A percentile compares a stretch with the other conserved stretches of the same genome.
These are phyloP conservation scores for Mortierella sp. DNA, from an alignment of 371 early-diverging fungal species.

Conservation along the genomic window DNA sequence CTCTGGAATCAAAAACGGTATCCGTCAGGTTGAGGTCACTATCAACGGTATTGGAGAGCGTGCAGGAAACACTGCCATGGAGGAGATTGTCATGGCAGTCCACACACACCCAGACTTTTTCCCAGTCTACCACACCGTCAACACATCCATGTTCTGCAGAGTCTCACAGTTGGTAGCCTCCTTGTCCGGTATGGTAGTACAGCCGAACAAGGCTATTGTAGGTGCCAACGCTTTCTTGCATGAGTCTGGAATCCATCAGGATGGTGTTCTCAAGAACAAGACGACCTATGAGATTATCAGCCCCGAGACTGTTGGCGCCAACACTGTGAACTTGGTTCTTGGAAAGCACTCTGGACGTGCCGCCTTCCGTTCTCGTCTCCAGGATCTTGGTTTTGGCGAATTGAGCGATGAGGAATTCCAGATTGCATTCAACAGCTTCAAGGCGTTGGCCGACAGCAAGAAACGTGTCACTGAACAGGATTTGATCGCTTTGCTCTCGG, in stretches of 20 bases:
- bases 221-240: constrained; percentile 98
- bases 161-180: constrained; percentile 91
- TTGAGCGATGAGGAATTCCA: constrained; percentile 78
- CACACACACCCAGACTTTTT: constrained; percentile 88
- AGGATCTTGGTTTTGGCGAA: constrained; percentile 82
- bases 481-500: constrained; percentile 86
- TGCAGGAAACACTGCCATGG: constrained; percentile 97
- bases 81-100: constrained; percentile 95
- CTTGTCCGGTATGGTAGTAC: constrained; percentile 93
- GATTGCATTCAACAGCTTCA: constrained; percentile 87
- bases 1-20: constrained; percentile 90
- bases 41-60: constrained; percentile 98
- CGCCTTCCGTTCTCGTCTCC: constrained; percentile 88
- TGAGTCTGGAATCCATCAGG: constrained; percentile 98
- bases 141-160: constrained; percentile 88
- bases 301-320: constrained; percentile 91
- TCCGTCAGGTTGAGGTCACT: constrained; percentile 96
- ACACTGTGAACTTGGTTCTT: constrained; percentile 86
- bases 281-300: constrained; percentile 96
- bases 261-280: constrained; percentile 95
- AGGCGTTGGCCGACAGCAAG: constrained; percentile 91
- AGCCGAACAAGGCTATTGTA: constrained; percentile 98
- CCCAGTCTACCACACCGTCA: constrained; percentile 91
- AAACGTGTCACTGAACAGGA: constrained; percentile 94
- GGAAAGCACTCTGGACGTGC: constrained; percentile 98